A percentile compares a stretch with the other conserved stretches of the same genome.
phyloP scores from a whole-genome alignment of 768 basidiomycete species.

The Trametes meyenii region DNA sequence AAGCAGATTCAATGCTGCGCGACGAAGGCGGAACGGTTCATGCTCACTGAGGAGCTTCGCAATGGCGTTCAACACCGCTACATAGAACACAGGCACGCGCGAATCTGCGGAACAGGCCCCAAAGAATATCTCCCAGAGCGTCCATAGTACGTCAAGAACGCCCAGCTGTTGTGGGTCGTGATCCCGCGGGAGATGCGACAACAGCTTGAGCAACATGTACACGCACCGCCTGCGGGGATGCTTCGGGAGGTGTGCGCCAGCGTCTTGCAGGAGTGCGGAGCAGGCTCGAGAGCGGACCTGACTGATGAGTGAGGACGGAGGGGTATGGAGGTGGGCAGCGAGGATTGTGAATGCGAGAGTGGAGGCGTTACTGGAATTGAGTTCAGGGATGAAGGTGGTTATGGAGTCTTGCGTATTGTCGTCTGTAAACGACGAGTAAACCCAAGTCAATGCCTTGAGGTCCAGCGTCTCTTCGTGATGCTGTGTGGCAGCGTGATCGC shows the following conservation, averaged over 20 bases:
- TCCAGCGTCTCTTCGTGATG: not conserved
- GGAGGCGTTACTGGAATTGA: not conserved
- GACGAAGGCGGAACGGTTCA: conserved; percentile 13
- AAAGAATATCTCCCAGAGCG: conserved; percentile 8
- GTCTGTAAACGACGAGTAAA: not conserved
- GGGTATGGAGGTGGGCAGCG: not conserved
- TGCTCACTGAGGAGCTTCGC: conserved; percentile 3
- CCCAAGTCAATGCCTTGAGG: conserved; percentile 3
- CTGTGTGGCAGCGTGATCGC: not conserved
- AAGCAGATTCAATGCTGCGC: conserved; percentile 9
- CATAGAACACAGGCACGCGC: conserved; percentile 1
- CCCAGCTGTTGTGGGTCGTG: not conserved
- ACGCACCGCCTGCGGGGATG: not conserved
- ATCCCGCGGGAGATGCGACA: not conserved
- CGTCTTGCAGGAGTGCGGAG: not conserved
- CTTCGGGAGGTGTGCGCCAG: not conserved
- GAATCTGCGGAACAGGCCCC: not conserved
- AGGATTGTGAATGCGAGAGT: not conserved
- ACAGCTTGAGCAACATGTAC: conserved; percentile 6
- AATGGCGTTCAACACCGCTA: not conserved
- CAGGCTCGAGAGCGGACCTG: not conserved
- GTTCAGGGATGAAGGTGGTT: not conserved
- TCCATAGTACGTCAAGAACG: conserved; percentile 6
- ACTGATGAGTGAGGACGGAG: not conserved
- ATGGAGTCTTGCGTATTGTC: conserved; percentile 2